A percentile compares a stretch with the other conserved stretches of the same genome.
Conservation (phyloP, 1,284 basidiomycete genomes). For the Ceratobasidium sp. region DNA sequence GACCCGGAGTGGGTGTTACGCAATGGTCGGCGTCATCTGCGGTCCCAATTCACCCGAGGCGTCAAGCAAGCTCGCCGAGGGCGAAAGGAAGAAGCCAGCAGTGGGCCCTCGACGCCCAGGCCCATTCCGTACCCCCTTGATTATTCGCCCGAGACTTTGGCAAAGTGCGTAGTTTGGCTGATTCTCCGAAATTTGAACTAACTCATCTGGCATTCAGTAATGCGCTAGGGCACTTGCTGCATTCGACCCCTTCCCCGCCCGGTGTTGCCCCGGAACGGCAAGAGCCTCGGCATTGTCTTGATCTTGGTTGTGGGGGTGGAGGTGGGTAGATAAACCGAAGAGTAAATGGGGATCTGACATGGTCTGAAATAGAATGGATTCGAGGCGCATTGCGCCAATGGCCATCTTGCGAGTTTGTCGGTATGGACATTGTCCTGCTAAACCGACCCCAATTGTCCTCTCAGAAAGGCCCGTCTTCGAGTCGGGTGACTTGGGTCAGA, state of each 20-base stretch:
- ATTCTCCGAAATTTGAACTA: background rate
- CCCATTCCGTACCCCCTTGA: constrained; percentile 15
- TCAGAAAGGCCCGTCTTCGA: background rate
- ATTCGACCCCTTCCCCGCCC: constrained; percentile 1
- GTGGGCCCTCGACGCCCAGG: background rate
- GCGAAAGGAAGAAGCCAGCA: constrained; percentile 8
- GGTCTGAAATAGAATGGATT: constrained; percentile 31
- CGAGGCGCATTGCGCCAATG: constrained; percentile 20
- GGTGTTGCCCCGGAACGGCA: background rate
- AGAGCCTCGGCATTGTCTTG: constrained; percentile 13
- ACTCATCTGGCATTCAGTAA: constrained; percentile 5
- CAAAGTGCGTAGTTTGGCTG: background rate
- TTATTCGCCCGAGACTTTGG: constrained; percentile 33
- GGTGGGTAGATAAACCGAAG: constrained; percentile 9
- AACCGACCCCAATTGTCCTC: constrained; percentile 30
- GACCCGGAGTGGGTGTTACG: constrained; percentile 17
- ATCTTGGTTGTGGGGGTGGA: constrained; percentile 31
- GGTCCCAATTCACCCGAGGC: constrained; percentile 15
- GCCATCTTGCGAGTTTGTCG: constrained; percentile 38
- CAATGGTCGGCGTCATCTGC: constrained; percentile 25
- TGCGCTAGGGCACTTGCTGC: constrained; percentile 13
- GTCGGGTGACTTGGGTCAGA: constrained; percentile 36
- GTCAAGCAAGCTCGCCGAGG: constrained; percentile 10
- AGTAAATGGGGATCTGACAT: constrained; percentile 3
- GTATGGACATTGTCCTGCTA: constrained; percentile 39